phyloP scores from a whole-genome alignment of 257 asterid genomes.

The Solanum clarkiae region DNA sequence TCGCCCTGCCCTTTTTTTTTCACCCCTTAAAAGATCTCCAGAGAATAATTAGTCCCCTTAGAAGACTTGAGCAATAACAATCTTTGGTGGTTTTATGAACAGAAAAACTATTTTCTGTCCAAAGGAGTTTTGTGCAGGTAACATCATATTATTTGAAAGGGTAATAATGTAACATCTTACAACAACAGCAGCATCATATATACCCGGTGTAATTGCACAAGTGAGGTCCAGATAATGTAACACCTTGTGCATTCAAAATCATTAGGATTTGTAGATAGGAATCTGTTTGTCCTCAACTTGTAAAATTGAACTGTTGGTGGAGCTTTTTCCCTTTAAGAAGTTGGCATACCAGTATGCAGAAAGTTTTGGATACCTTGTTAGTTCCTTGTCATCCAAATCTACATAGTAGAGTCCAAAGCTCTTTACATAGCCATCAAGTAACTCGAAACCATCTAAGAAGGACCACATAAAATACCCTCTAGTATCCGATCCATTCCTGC shows the following conservation, averaged over 20 bases:
- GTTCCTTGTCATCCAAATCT: slow-evolving; percentile 38
- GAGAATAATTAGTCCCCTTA: neutral
- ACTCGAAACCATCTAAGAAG: slow-evolving; percentile 48
- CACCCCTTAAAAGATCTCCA: neutral
- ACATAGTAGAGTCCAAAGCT: slow-evolving; percentile 41
- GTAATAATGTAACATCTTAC: neutral
- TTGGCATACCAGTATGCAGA: slow-evolving; percentile 40
- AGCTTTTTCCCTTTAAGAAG: slow-evolving; percentile 29
- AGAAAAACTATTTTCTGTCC: neutral
- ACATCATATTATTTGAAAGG: neutral
- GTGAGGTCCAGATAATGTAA: neutral
- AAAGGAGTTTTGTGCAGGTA: neutral
- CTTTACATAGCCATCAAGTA: slow-evolving; percentile 19
- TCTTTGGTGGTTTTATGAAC: neutral
- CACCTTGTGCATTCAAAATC: neutral
- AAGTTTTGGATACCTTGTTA: slow-evolving; percentile 25
- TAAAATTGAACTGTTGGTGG: neutral
- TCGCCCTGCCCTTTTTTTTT: neutral
- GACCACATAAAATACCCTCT: slow-evolving; percentile 50
- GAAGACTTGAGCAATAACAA: neutral
- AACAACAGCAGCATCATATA: neutral
- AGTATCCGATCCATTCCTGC: slow-evolving; percentile 43
- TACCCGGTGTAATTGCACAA: neutral
- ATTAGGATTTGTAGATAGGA: neutral
- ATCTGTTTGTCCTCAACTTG: neutral